Evolutionary conservation across 495 filamentous ascomycete genomes (phyloP), one percentile per base, ranked within the genome.

Genomic region (Parathielavia appendiculata): DNA sequence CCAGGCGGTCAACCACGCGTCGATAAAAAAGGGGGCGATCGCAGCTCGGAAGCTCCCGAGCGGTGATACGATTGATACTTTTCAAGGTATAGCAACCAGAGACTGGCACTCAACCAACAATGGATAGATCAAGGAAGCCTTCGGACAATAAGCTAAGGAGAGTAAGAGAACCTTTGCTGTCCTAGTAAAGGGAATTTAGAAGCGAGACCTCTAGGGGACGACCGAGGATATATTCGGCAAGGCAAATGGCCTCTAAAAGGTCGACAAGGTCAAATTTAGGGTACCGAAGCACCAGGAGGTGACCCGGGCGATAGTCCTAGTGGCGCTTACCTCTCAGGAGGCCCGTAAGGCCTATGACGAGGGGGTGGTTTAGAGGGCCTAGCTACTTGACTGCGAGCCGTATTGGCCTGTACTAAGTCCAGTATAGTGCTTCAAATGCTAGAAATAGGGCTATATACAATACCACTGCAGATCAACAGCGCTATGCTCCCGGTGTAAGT

Each of bases 301-400:
- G 1, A 45, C 43, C 17, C 7, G 43, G 20, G 43, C 43, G 5
- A 45, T 4, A 11, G 6, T 45, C 5, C 20, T 45, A 1, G 43
- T 45, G 17, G 13, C 43, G 1, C 20, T 45, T 2, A 13, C 7
- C 4, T 11, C 7, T 19, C 22, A 48, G 14, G 14, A 32, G 12
- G 46, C 46, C 26, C 14, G 22, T 1, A 48, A n/a, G 13, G 46
- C 46, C 23, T 48, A 5, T 32, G 14, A 32, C 4, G 11, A 48
- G 46, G 26, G 46, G 11, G 17, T 56, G 19, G 26, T 54, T 35
- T 43, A 22, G 51, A 54, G 19, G 19, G 51, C 51, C 51, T 9
- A 54, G 51, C 10, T 54, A n/a, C 39, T 54, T 3, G 51, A 54
- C 51, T 54, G 22, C 39, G 38, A 54, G 38, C 51, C 39, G 8